A percentile compares a stretch with the other conserved stretches of the same genome.
Evolutionary conservation across 2,329 filamentous ascomycete genomes (phyloP).

Genomic region (Monilinia fructigena): DNA sequence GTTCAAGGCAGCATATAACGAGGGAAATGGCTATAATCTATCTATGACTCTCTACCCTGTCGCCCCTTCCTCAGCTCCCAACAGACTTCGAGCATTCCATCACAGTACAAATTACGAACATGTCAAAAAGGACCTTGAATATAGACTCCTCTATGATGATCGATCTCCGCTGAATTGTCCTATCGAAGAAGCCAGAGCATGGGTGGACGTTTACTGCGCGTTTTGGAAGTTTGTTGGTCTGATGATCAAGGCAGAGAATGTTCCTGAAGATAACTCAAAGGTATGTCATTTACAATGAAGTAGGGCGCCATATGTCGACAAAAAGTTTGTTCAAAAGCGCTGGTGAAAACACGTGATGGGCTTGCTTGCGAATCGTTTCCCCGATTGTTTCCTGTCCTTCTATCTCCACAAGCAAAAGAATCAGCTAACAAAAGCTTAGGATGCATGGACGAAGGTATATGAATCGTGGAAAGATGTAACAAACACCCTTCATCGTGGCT

Average conservation of each 20-base stretch:
- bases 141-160: constrained; percentile 63
- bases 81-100: constrained; percentile 68
- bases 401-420: not conserved
- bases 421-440: constrained; percentile 7
- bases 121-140: constrained; percentile 65
- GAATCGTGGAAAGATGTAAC: constrained; percentile 85
- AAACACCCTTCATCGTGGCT: constrained; percentile 74
- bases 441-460: constrained; percentile 73
- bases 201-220: constrained; percentile 78
- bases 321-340: not conserved
- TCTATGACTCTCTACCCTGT: constrained; percentile 74
- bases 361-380: not conserved
- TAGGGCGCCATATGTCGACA: not conserved
- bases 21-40: constrained; percentile 68
- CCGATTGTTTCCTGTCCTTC: not conserved
- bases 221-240: constrained; percentile 83
- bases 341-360: constrained; percentile 4
- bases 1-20: constrained; percentile 67
- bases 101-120: constrained; percentile 65
- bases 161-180: constrained; percentile 38
- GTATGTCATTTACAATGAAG: constrained; percentile 26
- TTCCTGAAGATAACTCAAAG: constrained; percentile 38
- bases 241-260: constrained; percentile 65
- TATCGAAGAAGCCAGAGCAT: constrained; percentile 68
- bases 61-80: constrained; percentile 58